Percentiles rank a stretch among this genome's conserved stretches.
These are phyloP conservation scores for Bipolaris oryzae DNA, from an alignment of 2,329 filamentous ascomycete genomes.

Conservation along the genomic window DNA sequence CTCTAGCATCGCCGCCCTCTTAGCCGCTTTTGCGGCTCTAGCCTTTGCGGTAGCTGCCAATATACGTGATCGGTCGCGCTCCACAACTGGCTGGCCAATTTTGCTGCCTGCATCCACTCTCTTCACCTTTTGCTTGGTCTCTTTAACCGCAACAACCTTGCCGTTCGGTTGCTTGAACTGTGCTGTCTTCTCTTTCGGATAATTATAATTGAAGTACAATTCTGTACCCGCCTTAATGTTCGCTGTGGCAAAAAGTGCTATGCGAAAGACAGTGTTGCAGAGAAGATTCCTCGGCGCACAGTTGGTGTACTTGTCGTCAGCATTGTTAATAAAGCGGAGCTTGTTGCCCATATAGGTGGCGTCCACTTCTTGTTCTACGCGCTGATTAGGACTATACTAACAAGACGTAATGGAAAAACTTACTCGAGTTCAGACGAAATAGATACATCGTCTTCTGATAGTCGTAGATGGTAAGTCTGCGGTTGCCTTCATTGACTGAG, in stretches of 20 bases:
- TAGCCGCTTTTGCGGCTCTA: constrained; percentile 22
- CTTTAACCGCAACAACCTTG: constrained; percentile 19
- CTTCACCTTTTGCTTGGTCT: constrained; percentile 13
- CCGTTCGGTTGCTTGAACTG: constrained; percentile 32
- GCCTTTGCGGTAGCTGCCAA: constrained; percentile 16
- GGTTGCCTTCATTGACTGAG: constrained; percentile 70
- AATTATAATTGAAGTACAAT: constrained; percentile 80
- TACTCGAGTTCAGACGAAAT: constrained; percentile 59
- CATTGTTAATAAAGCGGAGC: constrained; percentile 83
- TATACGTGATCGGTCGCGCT: constrained; percentile 6
- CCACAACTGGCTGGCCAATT: not conserved
- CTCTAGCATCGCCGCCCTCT: constrained; percentile 14
- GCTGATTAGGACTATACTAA: constrained; percentile 10
- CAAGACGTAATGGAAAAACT: constrained; percentile 7
- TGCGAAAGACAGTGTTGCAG: constrained; percentile 75
- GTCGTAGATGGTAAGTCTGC: constrained; percentile 70
- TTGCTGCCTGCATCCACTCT: constrained; percentile 7
- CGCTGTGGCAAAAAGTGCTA: constrained; percentile 72
- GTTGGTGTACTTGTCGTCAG: constrained; percentile 60
- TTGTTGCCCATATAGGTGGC: constrained; percentile 79
- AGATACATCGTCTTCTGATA: constrained; percentile 67
- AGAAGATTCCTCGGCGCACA: constrained; percentile 72
- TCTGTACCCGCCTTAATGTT: constrained; percentile 75
- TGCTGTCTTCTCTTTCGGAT: constrained; percentile 27
- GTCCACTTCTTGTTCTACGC: constrained; percentile 63